Evolutionary conservation across 2,329 filamentous ascomycete species (phyloP), one percentile per base, ranked within the genome.

Genomic region (Aspergillus fumigatus): DNA sequence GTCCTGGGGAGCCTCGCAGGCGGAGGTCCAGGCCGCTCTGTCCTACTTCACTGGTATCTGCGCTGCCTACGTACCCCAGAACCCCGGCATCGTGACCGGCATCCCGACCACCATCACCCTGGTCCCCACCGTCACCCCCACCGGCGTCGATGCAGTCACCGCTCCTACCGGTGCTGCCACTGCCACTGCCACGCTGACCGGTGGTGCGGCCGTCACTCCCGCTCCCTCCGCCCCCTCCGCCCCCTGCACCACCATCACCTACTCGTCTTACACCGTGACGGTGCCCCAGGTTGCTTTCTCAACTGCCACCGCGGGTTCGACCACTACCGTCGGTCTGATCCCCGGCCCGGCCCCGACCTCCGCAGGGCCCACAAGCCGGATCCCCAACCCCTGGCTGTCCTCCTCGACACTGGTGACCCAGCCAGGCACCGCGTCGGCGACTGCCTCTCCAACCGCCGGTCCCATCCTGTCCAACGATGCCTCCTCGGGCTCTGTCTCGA

Each of bases 1-100:
- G 68, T 84, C 92, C 56, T 88, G 92, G 82, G 88, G 87, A 62
- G 81, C 82, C 58, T 82, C 82, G 57, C 82, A 87, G 59, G 79
- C 83, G 48, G 83, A 89, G 70, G 81, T 93, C 65, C 80, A 84
- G 54, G 77, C 85, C 65, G 90, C 91, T 59, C 82, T 94, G 58
- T 83, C 84, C 67, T 96, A 90, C 84, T 88, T 97, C 81, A 88
- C 92, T 75, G 92, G 92, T 73, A 90, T 97, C 77, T 97, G 93
- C 79, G 91, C 89, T 56, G 77, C 82, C 53, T 87, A 88, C 75
- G 82, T 90, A 38, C 79, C 82, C 17, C 67, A 83, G 71, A 96
- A 97, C 83, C 91, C 92, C n/a, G 89, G 82, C 62, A 89, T 97
- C 67, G 84, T 90, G 69, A 95, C 89, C 51, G 86, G 84, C 61